Evolutionary conservation across 805 yeast species (phyloP).

Genomic region (Isabelozyma rhagii): DNA sequence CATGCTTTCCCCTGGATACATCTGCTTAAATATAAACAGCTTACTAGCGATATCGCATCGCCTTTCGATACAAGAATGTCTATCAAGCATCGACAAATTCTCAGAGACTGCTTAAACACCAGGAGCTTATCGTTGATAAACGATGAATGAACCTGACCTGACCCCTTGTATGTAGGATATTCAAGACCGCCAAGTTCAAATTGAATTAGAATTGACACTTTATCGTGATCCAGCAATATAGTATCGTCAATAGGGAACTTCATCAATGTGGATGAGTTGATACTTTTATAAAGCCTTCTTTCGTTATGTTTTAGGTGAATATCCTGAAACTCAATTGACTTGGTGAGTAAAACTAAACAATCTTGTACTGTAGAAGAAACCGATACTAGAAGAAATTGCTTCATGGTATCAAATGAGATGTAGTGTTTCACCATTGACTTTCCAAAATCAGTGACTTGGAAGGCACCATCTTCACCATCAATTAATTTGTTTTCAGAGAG

Average conservation of each 20-base stretch:
- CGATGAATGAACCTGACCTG: slow-evolving; percentile 32
- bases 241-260: slow-evolving; percentile 32
- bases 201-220: slow-evolving; percentile 43
- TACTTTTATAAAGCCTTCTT: slow-evolving; percentile 41
- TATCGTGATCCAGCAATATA: slow-evolving; percentile 27
- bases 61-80: slow-evolving; percentile 40
- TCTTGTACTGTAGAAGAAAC: slow-evolving; percentile 10
- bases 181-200: slow-evolving; percentile 50
- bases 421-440: slow-evolving; percentile 49
- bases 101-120: slow-evolving; percentile 40
- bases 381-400: slow-evolving; percentile 20
- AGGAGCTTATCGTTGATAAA: slow-evolving; percentile 43
- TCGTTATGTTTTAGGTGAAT: slow-evolving; percentile 43
- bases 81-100: slow-evolving; percentile 42
- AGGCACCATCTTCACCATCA: slow-evolving; percentile 11
- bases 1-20: slow-evolving; percentile 45
- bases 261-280: slow-evolving; percentile 37
- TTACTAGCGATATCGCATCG: slow-evolving; percentile 41
- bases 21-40: slow-evolving; percentile 35
- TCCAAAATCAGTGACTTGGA: slow-evolving; percentile 40
- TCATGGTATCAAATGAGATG: slow-evolving; percentile 43
- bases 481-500: slow-evolving; percentile 29
- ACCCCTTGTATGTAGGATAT: slow-evolving; percentile 42
- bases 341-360: slow-evolving; percentile 24
- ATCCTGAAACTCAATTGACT: slow-evolving; percentile 38